These are phyloP conservation scores for Solanum chacoense DNA, from an alignment of 305 asterid species.

Conservation along the genomic window DNA sequence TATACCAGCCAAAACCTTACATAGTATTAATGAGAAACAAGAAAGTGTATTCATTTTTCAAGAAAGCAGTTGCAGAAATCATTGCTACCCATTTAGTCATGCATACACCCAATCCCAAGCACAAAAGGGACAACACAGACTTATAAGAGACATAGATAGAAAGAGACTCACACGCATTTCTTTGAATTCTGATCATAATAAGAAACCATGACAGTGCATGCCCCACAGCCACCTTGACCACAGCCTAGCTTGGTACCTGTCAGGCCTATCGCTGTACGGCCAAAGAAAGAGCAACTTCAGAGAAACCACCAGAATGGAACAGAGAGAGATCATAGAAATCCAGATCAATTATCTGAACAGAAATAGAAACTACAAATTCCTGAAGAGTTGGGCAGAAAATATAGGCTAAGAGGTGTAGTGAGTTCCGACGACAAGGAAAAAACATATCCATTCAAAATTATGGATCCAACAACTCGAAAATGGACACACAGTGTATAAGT, in stretches of 20 bases:
- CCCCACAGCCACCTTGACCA: conserved; percentile 99
- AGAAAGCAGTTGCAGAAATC: background rate
- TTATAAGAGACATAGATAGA: background rate
- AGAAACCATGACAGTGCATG: conserved; percentile 97
- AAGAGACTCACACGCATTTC: conserved; percentile 35
- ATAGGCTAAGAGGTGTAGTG: background rate
- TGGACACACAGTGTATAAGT: background rate
- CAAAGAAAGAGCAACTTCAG: conserved; percentile 5
- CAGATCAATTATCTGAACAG: background rate
- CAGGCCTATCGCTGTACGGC: conserved; percentile 56
- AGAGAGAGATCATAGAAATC: background rate
- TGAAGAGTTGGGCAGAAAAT: background rate
- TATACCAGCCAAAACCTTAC: background rate
- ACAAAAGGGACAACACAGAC: background rate
- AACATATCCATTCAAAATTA: background rate
- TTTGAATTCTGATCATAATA: conserved; percentile 52
- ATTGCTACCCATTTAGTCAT: background rate
- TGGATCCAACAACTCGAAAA: background rate
- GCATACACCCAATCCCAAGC: background rate
- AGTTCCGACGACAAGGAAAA: background rate
- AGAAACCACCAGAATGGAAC: background rate
- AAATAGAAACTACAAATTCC: background rate
- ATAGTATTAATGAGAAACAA: background rate
- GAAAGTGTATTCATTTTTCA: background rate
- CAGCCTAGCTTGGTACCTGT: conserved; percentile 96